Conservation (phyloP, 2,329 filamentous ascomycete genomes). For the Botrytis sinoallii region DNA sequence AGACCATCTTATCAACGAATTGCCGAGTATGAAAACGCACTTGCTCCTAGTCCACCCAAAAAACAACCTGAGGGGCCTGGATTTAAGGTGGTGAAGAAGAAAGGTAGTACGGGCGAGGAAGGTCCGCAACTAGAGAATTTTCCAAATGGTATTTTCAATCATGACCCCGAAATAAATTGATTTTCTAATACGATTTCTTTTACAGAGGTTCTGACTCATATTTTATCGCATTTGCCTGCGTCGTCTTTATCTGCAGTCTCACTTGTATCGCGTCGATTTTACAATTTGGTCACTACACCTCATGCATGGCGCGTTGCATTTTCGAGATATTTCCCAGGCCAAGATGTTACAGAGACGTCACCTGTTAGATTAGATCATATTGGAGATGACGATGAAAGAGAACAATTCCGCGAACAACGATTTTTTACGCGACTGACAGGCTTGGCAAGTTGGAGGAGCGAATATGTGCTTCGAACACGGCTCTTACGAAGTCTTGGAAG, state of each 20-base stretch:
- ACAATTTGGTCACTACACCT: slow-evolving; percentile 80
- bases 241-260: slow-evolving; percentile 78
- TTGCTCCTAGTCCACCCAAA: slow-evolving; percentile 47
- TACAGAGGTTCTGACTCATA: slow-evolving; percentile 85
- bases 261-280: slow-evolving; percentile 83
- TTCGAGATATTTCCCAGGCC: slow-evolving; percentile 81
- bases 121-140: slow-evolving; percentile 48
- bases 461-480: slow-evolving; percentile 85
- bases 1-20: slow-evolving; percentile 46
- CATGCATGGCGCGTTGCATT: slow-evolving; percentile 95
- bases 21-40: slow-evolving; percentile 59
- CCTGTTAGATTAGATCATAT: slow-evolving; percentile 22
- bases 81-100: slow-evolving; percentile 55
- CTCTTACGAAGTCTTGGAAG: slow-evolving; percentile 76
- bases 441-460: slow-evolving; percentile 90
- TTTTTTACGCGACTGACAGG: slow-evolving; percentile 79
- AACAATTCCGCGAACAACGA: slow-evolving; percentile 65
- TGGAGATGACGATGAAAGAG: slow-evolving; percentile 46
- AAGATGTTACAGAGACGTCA: slow-evolving; percentile 49
- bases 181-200: slow-evolving; percentile 28
- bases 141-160: slow-evolving; percentile 67
- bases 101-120: slow-evolving; percentile 29
- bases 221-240: slow-evolving; percentile 84
- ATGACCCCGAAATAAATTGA: not conserved
- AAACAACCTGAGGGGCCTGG: slow-evolving; percentile 44